phyloP scores from a whole-genome alignment of 768 basidiomycete species.

The Lactarius akahatsu region DNA sequence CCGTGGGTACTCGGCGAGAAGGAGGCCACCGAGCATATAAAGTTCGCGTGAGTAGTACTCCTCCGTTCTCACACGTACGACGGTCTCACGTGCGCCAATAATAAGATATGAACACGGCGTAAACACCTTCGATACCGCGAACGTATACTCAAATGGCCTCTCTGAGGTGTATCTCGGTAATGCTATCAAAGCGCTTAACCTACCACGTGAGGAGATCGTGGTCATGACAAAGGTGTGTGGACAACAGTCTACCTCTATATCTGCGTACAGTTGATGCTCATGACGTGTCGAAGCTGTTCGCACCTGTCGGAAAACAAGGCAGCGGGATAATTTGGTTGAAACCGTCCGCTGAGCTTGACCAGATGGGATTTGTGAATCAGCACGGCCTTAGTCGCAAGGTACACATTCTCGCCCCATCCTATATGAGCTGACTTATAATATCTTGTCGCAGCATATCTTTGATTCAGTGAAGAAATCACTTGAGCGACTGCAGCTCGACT shows the following conservation, averaged over 20 bases:
- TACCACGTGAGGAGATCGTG: constrained; percentile 44
- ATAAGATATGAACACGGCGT: constrained; percentile 57
- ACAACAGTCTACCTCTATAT: neutral
- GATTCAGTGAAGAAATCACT: constrained; percentile 63
- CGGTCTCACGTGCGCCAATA: constrained; percentile 14
- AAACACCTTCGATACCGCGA: constrained; percentile 60
- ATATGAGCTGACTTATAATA: neutral
- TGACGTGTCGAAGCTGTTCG: constrained; percentile 4
- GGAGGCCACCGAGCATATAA: constrained; percentile 30
- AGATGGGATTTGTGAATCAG: constrained; percentile 40
- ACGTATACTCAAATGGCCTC: constrained; percentile 38
- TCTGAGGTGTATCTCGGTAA: constrained; percentile 43
- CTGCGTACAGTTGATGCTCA: neutral
- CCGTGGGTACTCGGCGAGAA: constrained; percentile 38
- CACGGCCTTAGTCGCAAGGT: constrained; percentile 41
- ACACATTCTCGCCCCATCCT: neutral
- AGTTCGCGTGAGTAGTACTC: constrained; percentile 33
- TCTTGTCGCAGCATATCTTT: constrained; percentile 59
- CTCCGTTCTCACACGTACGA: constrained; percentile 18
- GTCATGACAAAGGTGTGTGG: constrained; percentile 43
- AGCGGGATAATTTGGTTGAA: neutral
- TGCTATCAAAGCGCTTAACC: constrained; percentile 39
- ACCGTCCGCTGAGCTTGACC: constrained; percentile 23
- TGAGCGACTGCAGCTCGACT: constrained; percentile 68
- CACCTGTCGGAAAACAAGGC: neutral